Conservation (phyloP, 345 rosid species). For the Syzygium aqueum region DNA sequence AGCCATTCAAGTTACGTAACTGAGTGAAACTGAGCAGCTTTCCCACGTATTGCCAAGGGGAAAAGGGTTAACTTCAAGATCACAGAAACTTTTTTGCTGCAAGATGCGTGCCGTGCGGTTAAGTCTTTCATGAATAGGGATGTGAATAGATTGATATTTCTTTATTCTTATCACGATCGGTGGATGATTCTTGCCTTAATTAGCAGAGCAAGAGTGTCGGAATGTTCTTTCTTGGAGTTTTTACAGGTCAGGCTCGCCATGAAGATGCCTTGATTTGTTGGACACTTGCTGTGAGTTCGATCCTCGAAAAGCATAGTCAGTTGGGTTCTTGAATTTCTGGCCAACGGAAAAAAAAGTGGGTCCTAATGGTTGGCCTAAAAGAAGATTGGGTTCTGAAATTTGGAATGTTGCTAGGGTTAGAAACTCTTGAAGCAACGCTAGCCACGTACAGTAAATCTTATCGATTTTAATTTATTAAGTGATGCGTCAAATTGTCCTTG, state of each 20-base stretch:
- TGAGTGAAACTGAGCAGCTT: not conserved
- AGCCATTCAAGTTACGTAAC: not conserved
- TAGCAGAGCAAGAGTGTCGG: slow-evolving; percentile 1
- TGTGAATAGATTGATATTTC: not conserved
- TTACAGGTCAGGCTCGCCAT: not conserved
- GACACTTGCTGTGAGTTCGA: not conserved
- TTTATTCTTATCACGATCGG: not conserved
- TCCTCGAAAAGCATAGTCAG: not conserved
- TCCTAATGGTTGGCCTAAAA: not conserved
- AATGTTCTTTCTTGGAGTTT: slow-evolving; percentile 1
- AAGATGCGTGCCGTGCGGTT: not conserved
- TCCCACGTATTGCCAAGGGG: not conserved
- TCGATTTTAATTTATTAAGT: not conserved
- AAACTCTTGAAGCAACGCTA: not conserved
- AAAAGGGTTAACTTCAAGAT: not conserved
- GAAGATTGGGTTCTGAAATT: not conserved
- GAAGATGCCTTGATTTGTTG: not conserved
- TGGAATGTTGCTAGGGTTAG: not conserved
- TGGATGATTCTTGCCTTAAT: slow-evolving; percentile 11
- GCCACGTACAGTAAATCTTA: not conserved
- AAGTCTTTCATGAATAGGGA: not conserved
- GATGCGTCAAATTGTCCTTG: not conserved
- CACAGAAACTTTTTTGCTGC: not conserved
- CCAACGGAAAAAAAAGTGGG: not conserved
- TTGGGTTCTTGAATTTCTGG: not conserved